Conservation (phyloP, 768 basidiomycete genomes). For the Fomitopsis serialis region DNA sequence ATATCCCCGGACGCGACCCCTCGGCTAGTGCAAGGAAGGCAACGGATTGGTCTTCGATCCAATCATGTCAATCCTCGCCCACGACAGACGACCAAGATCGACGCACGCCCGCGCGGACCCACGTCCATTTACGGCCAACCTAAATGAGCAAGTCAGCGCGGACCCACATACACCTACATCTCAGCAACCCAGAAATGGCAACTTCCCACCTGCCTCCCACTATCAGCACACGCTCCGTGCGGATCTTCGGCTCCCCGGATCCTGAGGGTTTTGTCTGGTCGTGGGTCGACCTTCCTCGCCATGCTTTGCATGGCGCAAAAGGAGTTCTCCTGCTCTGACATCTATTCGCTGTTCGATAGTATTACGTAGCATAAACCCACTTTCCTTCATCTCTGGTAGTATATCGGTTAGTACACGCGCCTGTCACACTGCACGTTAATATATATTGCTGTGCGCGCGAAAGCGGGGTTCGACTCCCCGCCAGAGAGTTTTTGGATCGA, state of each 20-base stretch:
- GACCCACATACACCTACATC: neutral
- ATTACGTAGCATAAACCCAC: too few species aligned
- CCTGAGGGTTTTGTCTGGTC: too few species aligned
- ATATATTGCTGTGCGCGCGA: slow-evolving; percentile 17
- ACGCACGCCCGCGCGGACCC: neutral
- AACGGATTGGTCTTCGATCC: neutral
- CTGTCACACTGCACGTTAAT: slow-evolving; percentile 6
- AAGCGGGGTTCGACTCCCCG: slow-evolving; percentile 30
- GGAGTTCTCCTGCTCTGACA: too few species aligned
- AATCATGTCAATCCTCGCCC: neutral
- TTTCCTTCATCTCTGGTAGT: too few species aligned
- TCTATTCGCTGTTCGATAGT: too few species aligned
- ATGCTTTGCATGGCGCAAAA: too few species aligned
- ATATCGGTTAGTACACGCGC: too few species aligned
- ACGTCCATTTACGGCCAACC: neutral
- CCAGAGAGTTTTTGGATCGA: slow-evolving; percentile 16
- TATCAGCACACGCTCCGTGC: too few species aligned
- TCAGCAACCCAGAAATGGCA: too few species aligned
- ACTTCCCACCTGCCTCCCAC: too few species aligned
- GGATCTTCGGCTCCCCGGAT: too few species aligned
- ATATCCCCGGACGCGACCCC: neutral
- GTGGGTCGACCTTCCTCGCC: too few species aligned
- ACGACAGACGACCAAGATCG: neutral
- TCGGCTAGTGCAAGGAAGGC: neutral
- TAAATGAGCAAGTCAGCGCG: neutral